Percentiles rank a stretch among this genome's conserved stretches.
These are phyloP conservation scores for Diaporthe ilicicola DNA, from an alignment of 2,329 filamentous ascomycete species.

Conservation along the genomic window DNA sequence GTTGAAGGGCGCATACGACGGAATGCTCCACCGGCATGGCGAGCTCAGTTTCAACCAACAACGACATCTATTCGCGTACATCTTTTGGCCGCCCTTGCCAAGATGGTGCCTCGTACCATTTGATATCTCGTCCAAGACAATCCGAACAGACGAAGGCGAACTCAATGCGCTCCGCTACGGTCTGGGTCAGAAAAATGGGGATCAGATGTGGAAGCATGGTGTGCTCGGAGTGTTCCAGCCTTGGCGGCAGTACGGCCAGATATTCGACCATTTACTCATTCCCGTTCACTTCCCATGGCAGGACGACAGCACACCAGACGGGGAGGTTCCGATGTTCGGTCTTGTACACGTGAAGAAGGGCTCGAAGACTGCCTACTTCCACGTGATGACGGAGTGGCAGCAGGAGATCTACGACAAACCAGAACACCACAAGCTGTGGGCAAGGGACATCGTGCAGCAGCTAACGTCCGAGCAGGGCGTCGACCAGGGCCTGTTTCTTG, in stretches of 20 bases:
- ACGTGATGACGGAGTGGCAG: slow-evolving; percentile 24
- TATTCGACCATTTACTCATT: slow-evolving; percentile 11
- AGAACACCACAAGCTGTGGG: background rate
- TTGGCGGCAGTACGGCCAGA: background rate
- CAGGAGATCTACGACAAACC: background rate
- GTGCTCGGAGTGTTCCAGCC: slow-evolving; percentile 14
- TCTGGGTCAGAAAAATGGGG: background rate
- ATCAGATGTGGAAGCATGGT: background rate
- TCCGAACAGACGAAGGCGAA: background rate
- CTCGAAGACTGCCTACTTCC: background rate
- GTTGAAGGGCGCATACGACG: background rate
- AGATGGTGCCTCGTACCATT: slow-evolving; percentile 12
- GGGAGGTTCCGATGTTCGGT: background rate
- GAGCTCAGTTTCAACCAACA: slow-evolving; percentile 10
- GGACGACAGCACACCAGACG: slow-evolving; percentile 3
- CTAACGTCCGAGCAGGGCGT: background rate
- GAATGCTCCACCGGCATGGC: background rate
- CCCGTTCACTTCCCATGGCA: slow-evolving; percentile 6
- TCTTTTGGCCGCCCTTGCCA: slow-evolving; percentile 8
- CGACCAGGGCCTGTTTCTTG: background rate
- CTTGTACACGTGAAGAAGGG: background rate
- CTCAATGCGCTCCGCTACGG: background rate
- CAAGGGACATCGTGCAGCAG: background rate
- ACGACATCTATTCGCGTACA: background rate
- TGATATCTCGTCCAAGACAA: background rate